A percentile compares a stretch with the other conserved stretches of the same genome.
Conservation (phyloP, 305 asterid genomes). For the Fraxinus sp. region DNA sequence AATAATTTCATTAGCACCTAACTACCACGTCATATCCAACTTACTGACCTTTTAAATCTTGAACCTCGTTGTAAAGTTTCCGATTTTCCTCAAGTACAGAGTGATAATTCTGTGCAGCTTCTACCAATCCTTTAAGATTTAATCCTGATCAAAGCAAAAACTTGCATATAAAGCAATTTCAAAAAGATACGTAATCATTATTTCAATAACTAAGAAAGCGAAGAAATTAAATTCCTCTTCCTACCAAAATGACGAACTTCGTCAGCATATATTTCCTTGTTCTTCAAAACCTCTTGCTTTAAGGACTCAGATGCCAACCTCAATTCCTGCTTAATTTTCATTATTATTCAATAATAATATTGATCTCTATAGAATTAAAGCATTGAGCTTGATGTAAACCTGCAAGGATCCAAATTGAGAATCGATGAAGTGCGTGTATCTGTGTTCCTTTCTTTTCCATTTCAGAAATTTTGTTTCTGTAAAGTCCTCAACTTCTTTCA, state of each 20-base stretch:
- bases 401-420: slow-evolving; percentile 67
- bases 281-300: slow-evolving; percentile 67
- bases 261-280: slow-evolving; percentile 50
- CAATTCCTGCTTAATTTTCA: slow-evolving; percentile 53
- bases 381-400: slow-evolving; percentile 45
- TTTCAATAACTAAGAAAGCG: slow-evolving; percentile 14
- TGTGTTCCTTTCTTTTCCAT: slow-evolving; percentile 76
- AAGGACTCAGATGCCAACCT: slow-evolving; percentile 61
- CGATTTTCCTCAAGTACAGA: slow-evolving; percentile 80
- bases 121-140: slow-evolving; percentile 66
- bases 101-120: slow-evolving; percentile 85
- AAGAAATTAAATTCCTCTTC: slow-evolving; percentile 19
- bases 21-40: slow-evolving; percentile 21
- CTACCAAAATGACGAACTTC: slow-evolving; percentile 68
- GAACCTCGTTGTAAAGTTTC: slow-evolving; percentile 87
- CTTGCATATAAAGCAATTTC: slow-evolving; percentile 15
- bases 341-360: slow-evolving; percentile 1
- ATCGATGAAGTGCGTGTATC: slow-evolving; percentile 63
- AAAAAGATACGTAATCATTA: slow-evolving; percentile 2
- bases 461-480: slow-evolving; percentile 65
- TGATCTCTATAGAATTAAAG: slow-evolving; percentile 20
- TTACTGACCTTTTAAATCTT: slow-evolving; percentile 87
- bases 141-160: slow-evolving; percentile 43
- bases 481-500: slow-evolving; percentile 71
- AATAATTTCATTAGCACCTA: slow-evolving; percentile 27